Evolutionary conservation across 768 basidiomycete genomes (phyloP).

Genomic region (Tylopilus sp.): DNA sequence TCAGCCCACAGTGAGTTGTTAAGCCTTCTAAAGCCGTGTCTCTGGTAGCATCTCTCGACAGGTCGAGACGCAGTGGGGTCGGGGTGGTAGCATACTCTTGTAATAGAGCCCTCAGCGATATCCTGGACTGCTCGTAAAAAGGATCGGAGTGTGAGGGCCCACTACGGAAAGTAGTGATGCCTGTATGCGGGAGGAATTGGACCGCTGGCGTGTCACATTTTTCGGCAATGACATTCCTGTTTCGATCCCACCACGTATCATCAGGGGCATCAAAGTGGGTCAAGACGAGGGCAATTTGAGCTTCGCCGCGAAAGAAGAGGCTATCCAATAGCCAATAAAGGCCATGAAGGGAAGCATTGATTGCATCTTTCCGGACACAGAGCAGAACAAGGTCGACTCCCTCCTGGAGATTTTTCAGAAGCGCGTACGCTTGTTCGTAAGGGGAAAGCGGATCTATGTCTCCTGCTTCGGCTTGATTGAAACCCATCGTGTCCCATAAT

Average conservation of each 20-base stretch:
- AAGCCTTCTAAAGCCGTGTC: slow-evolving; percentile 8
- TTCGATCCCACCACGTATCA: slow-evolving; percentile 38
- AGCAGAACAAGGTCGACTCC: slow-evolving; percentile 41
- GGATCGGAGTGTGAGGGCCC: no score
- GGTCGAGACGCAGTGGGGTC: slow-evolving; percentile 14
- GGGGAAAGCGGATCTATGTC: slow-evolving; percentile 15
- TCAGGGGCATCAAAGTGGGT: slow-evolving; percentile 36
- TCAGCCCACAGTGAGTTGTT: no score
- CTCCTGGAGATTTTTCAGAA: slow-evolving; percentile 31
- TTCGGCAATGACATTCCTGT: slow-evolving; percentile 21
- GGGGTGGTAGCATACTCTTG: no score
- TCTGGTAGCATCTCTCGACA: slow-evolving; percentile 8
- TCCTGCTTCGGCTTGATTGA: slow-evolving; percentile 23
- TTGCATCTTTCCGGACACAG: slow-evolving; percentile 36
- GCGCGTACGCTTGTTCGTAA: slow-evolving; percentile 30
- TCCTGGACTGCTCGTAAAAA: no score
- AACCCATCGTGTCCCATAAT: slow-evolving; percentile 35
- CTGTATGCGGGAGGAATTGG: slow-evolving; percentile 9
- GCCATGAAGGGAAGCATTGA: slow-evolving; percentile 32
- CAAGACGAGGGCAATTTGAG: slow-evolving; percentile 36
- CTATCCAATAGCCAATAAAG: slow-evolving; percentile 38
- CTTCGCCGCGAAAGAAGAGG: slow-evolving; percentile 36
- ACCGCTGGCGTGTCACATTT: slow-evolving; percentile 10
- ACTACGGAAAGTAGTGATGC: slow-evolving; percentile 19
- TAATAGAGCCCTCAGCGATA: no score